phyloP scores from a whole-genome alignment of 805 yeast genomes.

The Yamadazyma paraphyllophila region DNA sequence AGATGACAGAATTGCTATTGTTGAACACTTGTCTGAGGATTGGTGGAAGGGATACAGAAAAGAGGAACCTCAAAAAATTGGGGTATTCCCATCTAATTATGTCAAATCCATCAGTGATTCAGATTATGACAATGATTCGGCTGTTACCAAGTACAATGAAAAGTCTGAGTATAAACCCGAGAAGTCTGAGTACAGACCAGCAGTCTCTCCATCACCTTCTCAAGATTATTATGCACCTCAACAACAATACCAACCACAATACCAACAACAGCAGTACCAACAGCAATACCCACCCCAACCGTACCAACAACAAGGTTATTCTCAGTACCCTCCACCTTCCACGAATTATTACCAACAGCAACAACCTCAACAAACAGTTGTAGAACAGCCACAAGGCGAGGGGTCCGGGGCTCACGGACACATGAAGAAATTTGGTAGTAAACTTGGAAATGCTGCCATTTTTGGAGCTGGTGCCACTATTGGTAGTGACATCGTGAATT shows the following conservation, averaged over 20 bases:
- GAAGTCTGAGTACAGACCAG: conserved; percentile 3
- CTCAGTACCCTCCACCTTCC: conserved; percentile 22
- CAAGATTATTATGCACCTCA: conserved; percentile 19
- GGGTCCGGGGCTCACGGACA: conserved; percentile 22
- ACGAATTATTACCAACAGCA: conserved; percentile 17
- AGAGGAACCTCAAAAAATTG: conserved; percentile 44
- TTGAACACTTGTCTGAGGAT: conserved; percentile 73
- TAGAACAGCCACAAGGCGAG: conserved; percentile 14
- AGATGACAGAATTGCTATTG: conserved; percentile 69
- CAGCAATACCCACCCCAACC: conserved; percentile 11
- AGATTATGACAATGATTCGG: conserved; percentile 19
- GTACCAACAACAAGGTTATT: conserved; percentile 32
- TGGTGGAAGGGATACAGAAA: conserved; percentile 84
- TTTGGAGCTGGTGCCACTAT: conserved; percentile 97
- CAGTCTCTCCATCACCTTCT: background rate
- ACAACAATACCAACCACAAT: conserved; percentile 12
- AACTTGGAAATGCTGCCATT: conserved; percentile 87
- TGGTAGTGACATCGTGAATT: conserved; percentile 77
- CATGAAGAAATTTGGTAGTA: conserved; percentile 67
- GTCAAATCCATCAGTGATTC: conserved; percentile 47
- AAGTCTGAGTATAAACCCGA: background rate
- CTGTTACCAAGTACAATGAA: conserved; percentile 4
- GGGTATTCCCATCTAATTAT: conserved; percentile 90
- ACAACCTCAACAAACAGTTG: conserved; percentile 24
- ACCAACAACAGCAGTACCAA: conserved; percentile 1